Percentiles rank a stretch among this genome's conserved stretches.
Evolutionary conservation across 139 green algal genomes (phyloP).

Genomic region (Ettlia oleoabundans): DNA sequence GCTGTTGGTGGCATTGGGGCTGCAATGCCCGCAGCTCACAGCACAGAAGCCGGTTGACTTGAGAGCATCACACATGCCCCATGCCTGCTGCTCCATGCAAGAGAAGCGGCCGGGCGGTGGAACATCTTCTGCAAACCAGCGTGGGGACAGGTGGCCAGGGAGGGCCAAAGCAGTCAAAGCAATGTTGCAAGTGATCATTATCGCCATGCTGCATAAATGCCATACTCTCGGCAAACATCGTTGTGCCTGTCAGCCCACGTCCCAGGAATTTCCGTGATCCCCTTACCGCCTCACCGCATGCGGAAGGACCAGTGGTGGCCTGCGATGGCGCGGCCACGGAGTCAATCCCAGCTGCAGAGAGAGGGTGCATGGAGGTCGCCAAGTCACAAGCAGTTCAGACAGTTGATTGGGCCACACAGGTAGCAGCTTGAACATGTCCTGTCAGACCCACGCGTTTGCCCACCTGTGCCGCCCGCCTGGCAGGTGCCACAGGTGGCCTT

Average conservation of each 20-base stretch:
- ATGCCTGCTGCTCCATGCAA: slow-evolving; percentile 38
- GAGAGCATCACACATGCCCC: slow-evolving; percentile 21
- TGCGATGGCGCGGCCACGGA: no score
- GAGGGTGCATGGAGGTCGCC: no score
- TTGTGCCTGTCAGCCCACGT: no score
- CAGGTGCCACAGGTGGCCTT: slow-evolving; percentile 38
- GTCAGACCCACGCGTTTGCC: neutral
- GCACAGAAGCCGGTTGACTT: slow-evolving; percentile 22
- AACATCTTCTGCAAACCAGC: slow-evolving; percentile 28
- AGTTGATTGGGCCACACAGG: neutral
- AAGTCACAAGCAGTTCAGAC: no score
- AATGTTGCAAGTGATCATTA: no score
- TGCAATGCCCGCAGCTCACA: slow-evolving; percentile 1
- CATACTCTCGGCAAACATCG: no score
- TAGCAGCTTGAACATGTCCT: neutral
- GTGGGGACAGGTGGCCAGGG: no score
- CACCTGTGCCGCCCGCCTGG: neutral
- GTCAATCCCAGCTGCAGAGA: no score
- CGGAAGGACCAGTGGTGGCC: no score
- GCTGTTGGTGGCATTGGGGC: neutral
- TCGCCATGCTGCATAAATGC: no score
- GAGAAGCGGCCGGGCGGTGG: slow-evolving; percentile 27
- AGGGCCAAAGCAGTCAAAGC: neutral
- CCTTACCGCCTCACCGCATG: no score
- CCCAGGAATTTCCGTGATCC: no score